A percentile compares a stretch with the other conserved stretches of the same genome.
These are phyloP conservation scores for Rhododendron mucronatum DNA, from an alignment of 148 eudicot species.

Conservation along the genomic window DNA sequence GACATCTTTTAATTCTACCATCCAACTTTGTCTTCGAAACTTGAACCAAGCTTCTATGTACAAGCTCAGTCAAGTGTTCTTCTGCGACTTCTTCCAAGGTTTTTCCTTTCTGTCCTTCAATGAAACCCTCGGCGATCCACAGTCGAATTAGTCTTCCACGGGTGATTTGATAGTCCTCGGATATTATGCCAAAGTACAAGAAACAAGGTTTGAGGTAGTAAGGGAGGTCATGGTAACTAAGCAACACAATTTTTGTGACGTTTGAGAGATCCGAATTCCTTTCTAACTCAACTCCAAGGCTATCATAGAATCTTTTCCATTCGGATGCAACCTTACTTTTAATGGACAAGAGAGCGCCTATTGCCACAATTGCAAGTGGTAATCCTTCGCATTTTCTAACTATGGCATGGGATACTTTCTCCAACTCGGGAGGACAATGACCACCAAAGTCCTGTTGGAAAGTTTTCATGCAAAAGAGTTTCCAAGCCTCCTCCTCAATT, in stretches of 20 bases:
- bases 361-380: slow-evolving; percentile 7
- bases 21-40: background rate
- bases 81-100: background rate
- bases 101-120: background rate
- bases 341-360: background rate
- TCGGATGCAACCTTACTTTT: background rate
- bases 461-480: background rate
- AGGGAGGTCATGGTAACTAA: background rate
- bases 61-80: background rate
- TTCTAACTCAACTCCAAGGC: background rate
- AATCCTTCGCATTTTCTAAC: background rate
- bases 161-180: background rate
- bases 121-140: slow-evolving; percentile 8
- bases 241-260: background rate
- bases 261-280: background rate
- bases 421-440: background rate
- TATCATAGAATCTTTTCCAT: too few relatives aligned
- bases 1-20: background rate
- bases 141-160: background rate
- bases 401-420: background rate
- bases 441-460: background rate
- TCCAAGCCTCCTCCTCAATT: background rate
- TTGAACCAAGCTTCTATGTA: background rate
- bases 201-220: too few relatives aligned
- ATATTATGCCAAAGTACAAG: too few relatives aligned